A percentile compares a stretch with the other conserved stretches of the same genome.
phyloP scores from a whole-genome alignment of 116 monocot genomes.

The Phalaenopsis hybrid region DNA sequence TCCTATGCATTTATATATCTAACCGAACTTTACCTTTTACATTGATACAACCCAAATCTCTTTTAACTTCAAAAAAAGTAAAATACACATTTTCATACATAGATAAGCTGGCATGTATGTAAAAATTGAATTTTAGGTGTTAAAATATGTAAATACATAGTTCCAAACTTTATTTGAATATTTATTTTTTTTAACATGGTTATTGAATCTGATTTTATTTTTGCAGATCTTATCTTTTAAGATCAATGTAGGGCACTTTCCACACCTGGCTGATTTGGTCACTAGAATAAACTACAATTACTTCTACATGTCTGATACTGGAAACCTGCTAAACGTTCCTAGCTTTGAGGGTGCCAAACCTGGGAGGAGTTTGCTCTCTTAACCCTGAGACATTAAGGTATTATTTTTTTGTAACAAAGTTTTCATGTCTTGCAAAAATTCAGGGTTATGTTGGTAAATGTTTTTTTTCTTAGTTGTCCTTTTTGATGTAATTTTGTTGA shows the following conservation, averaged over 20 bases:
- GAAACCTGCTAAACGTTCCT: conserved; percentile 55
- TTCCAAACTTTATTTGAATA: too few relatives aligned
- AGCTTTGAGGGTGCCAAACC: conserved; percentile 45
- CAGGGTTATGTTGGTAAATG: not conserved
- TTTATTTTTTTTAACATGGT: not conserved
- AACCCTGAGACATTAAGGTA: conserved; percentile 13
- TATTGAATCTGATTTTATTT: not conserved
- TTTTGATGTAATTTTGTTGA: not conserved
- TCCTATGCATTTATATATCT: too few relatives aligned
- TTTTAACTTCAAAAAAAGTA: too few relatives aligned
- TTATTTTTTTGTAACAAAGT: not conserved
- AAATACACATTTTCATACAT: too few relatives aligned
- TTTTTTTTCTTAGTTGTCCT: not conserved
- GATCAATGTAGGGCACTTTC: conserved; percentile 95
- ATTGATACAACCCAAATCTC: too few relatives aligned
- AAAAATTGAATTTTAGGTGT: too few relatives aligned
- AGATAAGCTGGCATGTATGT: too few relatives aligned
- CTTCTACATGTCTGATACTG: conserved; percentile 89
- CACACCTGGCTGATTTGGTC: conserved; percentile 89
- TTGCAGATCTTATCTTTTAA: conserved; percentile 93
- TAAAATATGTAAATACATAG: too few relatives aligned
- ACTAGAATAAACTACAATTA: conserved; percentile 85
- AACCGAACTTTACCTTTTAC: too few relatives aligned
- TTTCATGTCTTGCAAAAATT: not conserved
- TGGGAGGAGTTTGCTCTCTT: conserved; percentile 28